A percentile compares a stretch with the other conserved stretches of the same genome.
These are phyloP conservation scores for Onygenales sp. DNA, from an alignment of 2,329 filamentous ascomycete species.

Conservation along the genomic window DNA sequence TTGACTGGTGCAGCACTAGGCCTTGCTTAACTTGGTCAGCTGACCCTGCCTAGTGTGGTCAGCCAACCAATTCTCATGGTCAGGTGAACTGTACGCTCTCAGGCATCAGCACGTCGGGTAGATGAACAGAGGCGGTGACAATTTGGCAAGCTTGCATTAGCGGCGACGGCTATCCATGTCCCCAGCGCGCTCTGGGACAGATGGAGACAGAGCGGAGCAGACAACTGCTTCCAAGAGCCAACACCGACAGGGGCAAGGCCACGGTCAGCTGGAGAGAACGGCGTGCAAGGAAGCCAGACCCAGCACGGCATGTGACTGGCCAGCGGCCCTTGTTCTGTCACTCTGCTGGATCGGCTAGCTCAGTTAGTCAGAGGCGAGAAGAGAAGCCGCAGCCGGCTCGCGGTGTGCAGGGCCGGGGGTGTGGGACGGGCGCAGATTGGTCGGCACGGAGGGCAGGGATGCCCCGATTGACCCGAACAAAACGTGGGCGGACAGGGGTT, in stretches of 20 bases:
- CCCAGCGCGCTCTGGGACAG: background rate
- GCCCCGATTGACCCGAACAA: conserved; percentile 6
- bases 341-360: background rate
- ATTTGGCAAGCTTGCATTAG: conserved; percentile 2
- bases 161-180: background rate
- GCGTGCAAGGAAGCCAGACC: background rate
- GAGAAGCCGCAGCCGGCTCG: background rate
- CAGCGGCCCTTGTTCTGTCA: background rate
- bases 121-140: conserved; percentile 1
- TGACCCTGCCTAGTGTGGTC: no score
- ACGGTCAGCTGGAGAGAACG: conserved; percentile 3
- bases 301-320: conserved; percentile 5
- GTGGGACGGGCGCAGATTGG: conserved; percentile 9
- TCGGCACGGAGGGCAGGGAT: conserved; percentile 4
- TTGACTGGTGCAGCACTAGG: no score
- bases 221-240: background rate
- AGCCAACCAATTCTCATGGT: no score
- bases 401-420: conserved; percentile 10
- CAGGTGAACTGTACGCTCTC: no score
- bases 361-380: background rate
- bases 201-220: background rate
- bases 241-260: background rate
- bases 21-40: no score
- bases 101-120: background rate
- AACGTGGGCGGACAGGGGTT: conserved; percentile 8